Conservation (phyloP, 2,329 filamentous ascomycete species). For the Apiospora hydei region DNA sequence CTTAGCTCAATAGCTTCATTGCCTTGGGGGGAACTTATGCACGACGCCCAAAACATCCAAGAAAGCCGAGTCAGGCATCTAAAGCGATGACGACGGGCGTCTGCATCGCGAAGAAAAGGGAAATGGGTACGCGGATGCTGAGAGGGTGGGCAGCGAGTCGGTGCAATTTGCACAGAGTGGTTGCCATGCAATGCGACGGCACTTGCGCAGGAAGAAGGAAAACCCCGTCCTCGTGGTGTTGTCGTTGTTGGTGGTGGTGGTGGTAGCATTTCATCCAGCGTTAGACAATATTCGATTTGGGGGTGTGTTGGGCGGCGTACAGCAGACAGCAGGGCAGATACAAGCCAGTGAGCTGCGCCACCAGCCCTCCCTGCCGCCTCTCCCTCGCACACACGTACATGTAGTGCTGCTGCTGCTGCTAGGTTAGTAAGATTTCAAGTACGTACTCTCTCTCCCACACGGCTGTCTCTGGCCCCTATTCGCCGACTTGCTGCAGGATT, state of each 20-base stretch:
- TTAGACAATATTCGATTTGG: not conserved
- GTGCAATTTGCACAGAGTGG: not conserved
- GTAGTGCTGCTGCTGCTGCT: too few species aligned
- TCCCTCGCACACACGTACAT: not conserved
- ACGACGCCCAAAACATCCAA: conserved; percentile 25
- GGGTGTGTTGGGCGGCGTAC: not conserved
- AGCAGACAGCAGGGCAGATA: not conserved
- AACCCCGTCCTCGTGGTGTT: conserved; percentile 5
- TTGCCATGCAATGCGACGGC: conserved; percentile 25
- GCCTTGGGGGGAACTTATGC: conserved; percentile 23
- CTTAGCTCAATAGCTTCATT: not conserved
- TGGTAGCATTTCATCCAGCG: not conserved
- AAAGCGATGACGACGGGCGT: conserved; percentile 25
- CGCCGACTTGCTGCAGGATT: conserved; percentile 9
- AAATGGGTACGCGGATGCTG: conserved; percentile 31
- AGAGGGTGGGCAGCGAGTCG: conserved; percentile 1
- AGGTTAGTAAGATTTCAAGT: not conserved
- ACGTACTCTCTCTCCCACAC: not conserved
- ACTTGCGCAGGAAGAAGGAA: conserved; percentile 25
- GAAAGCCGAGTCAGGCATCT: conserved; percentile 22
- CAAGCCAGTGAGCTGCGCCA: not conserved
- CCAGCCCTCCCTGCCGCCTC: not conserved
- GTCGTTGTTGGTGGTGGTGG: not conserved
- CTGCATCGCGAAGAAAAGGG: conserved; percentile 42
- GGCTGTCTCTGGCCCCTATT: conserved; percentile 12